Evolutionary conservation across 148 eudicot genomes (phyloP).

Genomic region (Fagopyrum tataricum): DNA sequence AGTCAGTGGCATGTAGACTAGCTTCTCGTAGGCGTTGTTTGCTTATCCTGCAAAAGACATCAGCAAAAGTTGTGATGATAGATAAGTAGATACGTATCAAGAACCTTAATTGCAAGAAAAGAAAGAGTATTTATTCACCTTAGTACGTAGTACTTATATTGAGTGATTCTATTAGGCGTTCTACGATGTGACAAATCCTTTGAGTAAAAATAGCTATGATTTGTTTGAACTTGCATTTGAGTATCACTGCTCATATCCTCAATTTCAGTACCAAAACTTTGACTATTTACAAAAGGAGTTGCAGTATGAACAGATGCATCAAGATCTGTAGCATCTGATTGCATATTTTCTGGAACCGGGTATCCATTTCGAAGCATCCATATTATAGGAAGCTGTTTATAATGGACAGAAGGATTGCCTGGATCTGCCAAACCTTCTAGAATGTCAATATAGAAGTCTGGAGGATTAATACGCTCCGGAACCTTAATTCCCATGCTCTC

Average conservation of each 20-base stretch:
- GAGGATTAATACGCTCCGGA: conserved; percentile 22
- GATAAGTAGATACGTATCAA: too few relatives aligned
- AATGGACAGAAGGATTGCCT: neutral
- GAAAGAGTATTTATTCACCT: conserved; percentile 3
- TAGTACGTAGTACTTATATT: conserved; percentile 14
- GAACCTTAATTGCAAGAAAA: neutral
- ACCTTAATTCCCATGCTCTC: conserved; percentile 15
- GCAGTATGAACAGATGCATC: neutral
- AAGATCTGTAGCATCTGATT: neutral
- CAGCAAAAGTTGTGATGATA: neutral
- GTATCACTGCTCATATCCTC: conserved; percentile 10
- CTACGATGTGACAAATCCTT: conserved; percentile 18
- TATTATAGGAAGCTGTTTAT: conserved; percentile 13
- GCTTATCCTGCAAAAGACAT: conserved; percentile 19
- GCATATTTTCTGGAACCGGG: conserved; percentile 16
- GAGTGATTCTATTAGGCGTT: conserved; percentile 9
- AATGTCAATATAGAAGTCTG: conserved; percentile 21
- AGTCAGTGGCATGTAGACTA: conserved; percentile 31
- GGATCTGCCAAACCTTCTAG: conserved; percentile 18
- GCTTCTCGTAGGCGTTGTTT: conserved; percentile 39
- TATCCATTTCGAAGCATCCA: conserved; percentile 24
- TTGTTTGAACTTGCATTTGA: neutral
- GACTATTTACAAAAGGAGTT: neutral
- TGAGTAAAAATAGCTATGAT: neutral
- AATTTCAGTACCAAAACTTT: conserved; percentile 11